A percentile compares a stretch with the other conserved stretches of the same genome.
Evolutionary conservation across 1,284 basidiomycete genomes (phyloP).

Genomic region (Thelephora terrestris): DNA sequence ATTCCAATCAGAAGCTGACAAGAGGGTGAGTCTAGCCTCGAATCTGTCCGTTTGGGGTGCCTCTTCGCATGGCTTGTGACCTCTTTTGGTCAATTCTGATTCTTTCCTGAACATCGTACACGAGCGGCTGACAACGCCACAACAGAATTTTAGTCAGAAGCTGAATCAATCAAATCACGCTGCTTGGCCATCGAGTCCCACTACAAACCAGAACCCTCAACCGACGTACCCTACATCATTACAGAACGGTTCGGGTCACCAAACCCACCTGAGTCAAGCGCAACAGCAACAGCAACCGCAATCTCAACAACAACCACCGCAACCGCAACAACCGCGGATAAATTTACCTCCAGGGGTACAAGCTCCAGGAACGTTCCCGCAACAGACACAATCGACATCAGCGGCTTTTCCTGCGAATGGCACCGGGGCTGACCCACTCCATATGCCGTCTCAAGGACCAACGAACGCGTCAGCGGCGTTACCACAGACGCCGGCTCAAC

Average conservation of each 20-base stretch:
- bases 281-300: conserved; percentile 15
- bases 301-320: conserved; percentile 22
- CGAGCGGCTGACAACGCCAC: too few species aligned
- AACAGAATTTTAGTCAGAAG: conserved; percentile 47
- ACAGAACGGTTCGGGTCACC: conserved; percentile 13
- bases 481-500: conserved; percentile 87
- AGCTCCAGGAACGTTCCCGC: conserved; percentile 28
- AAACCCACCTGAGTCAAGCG: conserved; percentile 26
- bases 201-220: conserved; percentile 24
- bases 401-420: conserved; percentile 22
- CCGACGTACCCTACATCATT: conserved; percentile 13
- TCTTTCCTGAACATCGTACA: too few species aligned
- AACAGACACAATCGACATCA: conserved; percentile 26
- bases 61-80: too few species aligned
- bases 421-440: conserved; percentile 16
- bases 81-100: too few species aligned
- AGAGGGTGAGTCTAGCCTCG: conserved; percentile 46
- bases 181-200: conserved; percentile 42
- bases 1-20: conserved; percentile 56
- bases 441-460: conserved; percentile 18
- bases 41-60: conserved; percentile 6
- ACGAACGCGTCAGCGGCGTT: conserved; percentile 18
- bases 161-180: conserved; percentile 47
- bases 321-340: conserved; percentile 20
- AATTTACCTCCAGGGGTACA: conserved; percentile 47